These are phyloP conservation scores for Fagus crenata DNA, from an alignment of 306 rosid species.

Conservation along the genomic window DNA sequence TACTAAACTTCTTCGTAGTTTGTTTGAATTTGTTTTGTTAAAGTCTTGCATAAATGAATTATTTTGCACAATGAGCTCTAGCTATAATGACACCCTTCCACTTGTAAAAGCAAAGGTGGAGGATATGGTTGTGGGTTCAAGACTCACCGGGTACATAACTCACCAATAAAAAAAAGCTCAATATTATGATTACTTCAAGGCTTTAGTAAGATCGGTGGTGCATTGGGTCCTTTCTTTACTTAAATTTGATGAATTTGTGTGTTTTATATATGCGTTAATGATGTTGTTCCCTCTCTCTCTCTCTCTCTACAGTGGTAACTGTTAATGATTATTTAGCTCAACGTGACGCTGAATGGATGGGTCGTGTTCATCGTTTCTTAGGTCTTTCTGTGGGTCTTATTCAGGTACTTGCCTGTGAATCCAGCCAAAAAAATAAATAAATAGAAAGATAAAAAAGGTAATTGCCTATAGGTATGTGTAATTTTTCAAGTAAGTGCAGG, in stretches of 20 bases:
- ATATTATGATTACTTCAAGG: not conserved
- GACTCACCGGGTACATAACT: too few species aligned
- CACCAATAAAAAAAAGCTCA: too few species aligned
- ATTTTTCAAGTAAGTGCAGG: slow-evolving; percentile 4
- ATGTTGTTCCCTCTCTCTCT: slow-evolving; percentile 3
- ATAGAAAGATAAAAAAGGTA: not conserved
- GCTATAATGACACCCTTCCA: too few species aligned
- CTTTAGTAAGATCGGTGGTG: slow-evolving; percentile 16
- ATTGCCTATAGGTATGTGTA: not conserved
- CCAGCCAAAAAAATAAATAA: not conserved
- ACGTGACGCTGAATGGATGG: slow-evolving; percentile 99
- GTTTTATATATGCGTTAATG: slow-evolving; percentile 20
- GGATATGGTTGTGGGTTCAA: too few species aligned
- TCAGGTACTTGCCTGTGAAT: slow-evolving; percentile 55
- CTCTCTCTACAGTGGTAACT: slow-evolving; percentile 67
- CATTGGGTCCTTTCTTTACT: not conserved
- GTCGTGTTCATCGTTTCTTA: slow-evolving; percentile 88
- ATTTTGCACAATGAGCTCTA: not conserved
- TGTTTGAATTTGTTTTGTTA: not conserved
- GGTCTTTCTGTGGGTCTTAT: slow-evolving; percentile 96
- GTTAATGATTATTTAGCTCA: slow-evolving; percentile 98
- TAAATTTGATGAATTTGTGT: not conserved
- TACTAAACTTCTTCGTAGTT: not conserved
- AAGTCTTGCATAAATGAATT: not conserved
- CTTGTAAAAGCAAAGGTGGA: too few species aligned